Evolutionary conservation across 208 protist species (phyloP), one percentile per base, ranked within the genome.

Genomic region (Endotrypanum monterogeii): DNA sequence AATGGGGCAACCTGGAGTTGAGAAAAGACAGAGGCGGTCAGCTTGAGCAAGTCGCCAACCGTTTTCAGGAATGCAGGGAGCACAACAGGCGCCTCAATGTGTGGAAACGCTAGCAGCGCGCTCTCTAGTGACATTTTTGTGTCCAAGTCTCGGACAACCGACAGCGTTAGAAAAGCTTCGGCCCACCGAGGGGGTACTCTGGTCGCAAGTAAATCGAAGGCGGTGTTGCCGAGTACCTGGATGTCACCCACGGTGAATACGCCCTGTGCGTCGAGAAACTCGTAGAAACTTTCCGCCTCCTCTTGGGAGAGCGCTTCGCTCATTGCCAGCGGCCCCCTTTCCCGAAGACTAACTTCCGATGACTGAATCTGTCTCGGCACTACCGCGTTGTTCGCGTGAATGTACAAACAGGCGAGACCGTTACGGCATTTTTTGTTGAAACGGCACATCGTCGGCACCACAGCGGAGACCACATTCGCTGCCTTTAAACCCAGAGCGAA

Each of bases 231-330:
- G 1, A 97, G 83, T 51, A 90, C 82, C 68, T 97, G 90, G 61
- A 97, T 78, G 73, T 97, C 92, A 1, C 90, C 90, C 4, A 97
- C 89, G 9, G 83, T 94, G 46, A 30, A 51, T 20, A 97, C 48
- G 8, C 89, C 90, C 32, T 89, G 58, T 5, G 70, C 76, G 2
- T 87, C 82, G 46, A 96, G 67, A 28, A 89, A 80, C 51, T 77
- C 46, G n/a, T 88, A 89, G 79, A 96, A 94, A 9, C 50, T 11
- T 9, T 35, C n/a, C 11, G 50, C 46, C 78, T 83, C 62, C 0
- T 85, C 50, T 39, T 52, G 7, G 30, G 81, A 35, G 30, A 79
- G 58, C 18, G 68, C 60, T 46, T 82, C 74, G 4, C 67, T 67
- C 23, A 74, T 63, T 3, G 70, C 35, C 18, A 67, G 32, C 55